These are phyloP conservation scores for Candida manassasensis DNA, from an alignment of 805 yeast genomes.

Conservation along the genomic window DNA sequence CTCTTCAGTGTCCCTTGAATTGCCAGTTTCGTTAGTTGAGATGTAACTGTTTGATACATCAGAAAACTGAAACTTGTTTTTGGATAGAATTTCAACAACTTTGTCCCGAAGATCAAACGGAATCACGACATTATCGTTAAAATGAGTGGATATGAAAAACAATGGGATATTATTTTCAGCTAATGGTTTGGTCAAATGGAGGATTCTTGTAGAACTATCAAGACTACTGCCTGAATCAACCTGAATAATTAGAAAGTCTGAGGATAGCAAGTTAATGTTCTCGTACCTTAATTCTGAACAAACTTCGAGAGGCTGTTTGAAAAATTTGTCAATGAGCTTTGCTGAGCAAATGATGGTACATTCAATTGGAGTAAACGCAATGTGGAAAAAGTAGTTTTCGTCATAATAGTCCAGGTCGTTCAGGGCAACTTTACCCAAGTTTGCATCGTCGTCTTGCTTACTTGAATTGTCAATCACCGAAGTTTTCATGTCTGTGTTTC, in stretches of 20 bases:
- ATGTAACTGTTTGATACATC: constrained; percentile 42
- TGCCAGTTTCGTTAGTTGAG: constrained; percentile 7
- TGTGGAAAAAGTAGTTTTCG: constrained; percentile 47
- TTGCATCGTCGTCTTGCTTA: constrained; percentile 11
- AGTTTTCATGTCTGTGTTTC: constrained; percentile 6
- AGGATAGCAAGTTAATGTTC: constrained; percentile 37
- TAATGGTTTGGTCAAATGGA: constrained; percentile 56
- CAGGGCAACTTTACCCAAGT: no score
- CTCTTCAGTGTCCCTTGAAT: background rate
- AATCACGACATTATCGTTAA: constrained; percentile 58
- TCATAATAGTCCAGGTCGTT: constrained; percentile 14
- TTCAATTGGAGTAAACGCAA: constrained; percentile 60
- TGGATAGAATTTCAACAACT: constrained; percentile 43
- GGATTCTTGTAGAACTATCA: constrained; percentile 46
- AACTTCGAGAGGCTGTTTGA: constrained; percentile 35
- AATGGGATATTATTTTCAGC: constrained; percentile 52
- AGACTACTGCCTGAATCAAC: constrained; percentile 57
- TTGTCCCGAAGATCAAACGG: constrained; percentile 42
- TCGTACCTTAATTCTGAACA: constrained; percentile 27
- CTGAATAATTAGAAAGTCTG: constrained; percentile 48
- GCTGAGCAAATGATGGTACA: constrained; percentile 55
- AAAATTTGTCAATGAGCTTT: constrained; percentile 29
- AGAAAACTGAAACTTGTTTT: constrained; percentile 40
- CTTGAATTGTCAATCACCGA: constrained; percentile 26
- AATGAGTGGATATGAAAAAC: constrained; percentile 59